phyloP scores from a whole-genome alignment of 2,329 filamentous ascomycete species.

The Fusarium anthophilum region DNA sequence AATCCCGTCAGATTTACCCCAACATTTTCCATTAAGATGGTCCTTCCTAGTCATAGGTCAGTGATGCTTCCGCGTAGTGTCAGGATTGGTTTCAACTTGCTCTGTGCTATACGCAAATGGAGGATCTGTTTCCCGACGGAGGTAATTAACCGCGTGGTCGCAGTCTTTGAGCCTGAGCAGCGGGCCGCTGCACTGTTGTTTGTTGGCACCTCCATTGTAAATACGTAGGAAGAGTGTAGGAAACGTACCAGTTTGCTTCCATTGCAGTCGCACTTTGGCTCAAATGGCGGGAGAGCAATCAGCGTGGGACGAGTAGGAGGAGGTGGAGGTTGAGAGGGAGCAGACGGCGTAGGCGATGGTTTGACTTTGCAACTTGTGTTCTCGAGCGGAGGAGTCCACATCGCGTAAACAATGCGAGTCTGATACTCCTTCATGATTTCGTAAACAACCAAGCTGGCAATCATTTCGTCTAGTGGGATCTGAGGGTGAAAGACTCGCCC shows the following conservation, averaged over 20 bases:
- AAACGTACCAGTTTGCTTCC: too few relatives aligned
- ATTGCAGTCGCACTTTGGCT: too few relatives aligned
- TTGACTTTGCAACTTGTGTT: neutral
- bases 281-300: too few relatives aligned
- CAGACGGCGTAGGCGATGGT: too few relatives aligned
- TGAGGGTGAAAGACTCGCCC: constrained; percentile 13
- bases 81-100: neutral
- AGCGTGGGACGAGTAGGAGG: too few relatives aligned
- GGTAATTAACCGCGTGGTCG: neutral
- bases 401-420: neutral
- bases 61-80: neutral
- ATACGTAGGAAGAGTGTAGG: too few relatives aligned
- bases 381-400: neutral
- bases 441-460: neutral
- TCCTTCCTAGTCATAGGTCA: neutral
- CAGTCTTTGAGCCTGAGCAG: neutral
- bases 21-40: neutral
- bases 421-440: neutral
- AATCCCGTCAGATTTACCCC: neutral
- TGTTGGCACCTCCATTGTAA: too few relatives aligned
- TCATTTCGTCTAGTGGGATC: neutral
- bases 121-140: too few relatives aligned
- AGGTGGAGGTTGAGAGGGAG: too few relatives aligned
- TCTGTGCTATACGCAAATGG: neutral
- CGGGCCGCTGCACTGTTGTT: too few relatives aligned